Percentiles rank a stretch among this genome's conserved stretches.
These are phyloP conservation scores for Monoraphidium neglectum DNA, from an alignment of 139 green algal genomes.

Conservation along the genomic window DNA sequence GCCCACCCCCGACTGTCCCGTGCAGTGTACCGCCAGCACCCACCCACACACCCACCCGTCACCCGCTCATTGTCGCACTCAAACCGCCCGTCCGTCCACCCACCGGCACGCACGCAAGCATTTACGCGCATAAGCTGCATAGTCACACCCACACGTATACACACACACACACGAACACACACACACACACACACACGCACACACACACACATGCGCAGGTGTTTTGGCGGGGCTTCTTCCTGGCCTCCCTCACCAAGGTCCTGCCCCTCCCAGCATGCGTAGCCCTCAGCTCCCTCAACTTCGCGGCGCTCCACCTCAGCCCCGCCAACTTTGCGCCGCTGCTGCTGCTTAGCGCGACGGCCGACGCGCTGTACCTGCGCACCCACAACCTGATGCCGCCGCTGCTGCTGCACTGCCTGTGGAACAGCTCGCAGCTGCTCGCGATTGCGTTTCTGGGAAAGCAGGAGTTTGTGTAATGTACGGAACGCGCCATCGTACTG, in stretches of 20 bases:
- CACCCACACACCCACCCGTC: no score
- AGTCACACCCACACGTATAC: no score
- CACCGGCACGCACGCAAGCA: no score
- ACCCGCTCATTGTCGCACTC: no score
- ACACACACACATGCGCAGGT: conserved; percentile 27
- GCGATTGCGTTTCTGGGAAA: conserved; percentile 37
- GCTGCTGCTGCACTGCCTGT: conserved; percentile 45
- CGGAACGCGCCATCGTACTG: not conserved
- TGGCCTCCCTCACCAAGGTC: conserved; percentile 47
- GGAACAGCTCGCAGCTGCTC: conserved; percentile 47
- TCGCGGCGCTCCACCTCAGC: conserved; percentile 46
- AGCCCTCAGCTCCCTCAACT: conserved; percentile 33
- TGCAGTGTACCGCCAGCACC: no score
- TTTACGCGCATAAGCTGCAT: no score
- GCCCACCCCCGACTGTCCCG: no score
- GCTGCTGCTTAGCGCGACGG: conserved; percentile 23
- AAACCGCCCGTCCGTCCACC: no score
- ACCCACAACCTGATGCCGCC: conserved; percentile 35
- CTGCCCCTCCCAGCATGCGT: conserved; percentile 43
- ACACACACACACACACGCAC: no score
- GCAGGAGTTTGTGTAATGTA: conserved; percentile 50
- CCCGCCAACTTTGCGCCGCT: conserved; percentile 36
- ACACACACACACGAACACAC: no score
- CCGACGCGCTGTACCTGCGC: conserved; percentile 50
- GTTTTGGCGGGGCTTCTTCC: conserved; percentile 62